phyloP scores from a whole-genome alignment of 495 filamentous ascomycete genomes.

The Tirmania nivea region DNA sequence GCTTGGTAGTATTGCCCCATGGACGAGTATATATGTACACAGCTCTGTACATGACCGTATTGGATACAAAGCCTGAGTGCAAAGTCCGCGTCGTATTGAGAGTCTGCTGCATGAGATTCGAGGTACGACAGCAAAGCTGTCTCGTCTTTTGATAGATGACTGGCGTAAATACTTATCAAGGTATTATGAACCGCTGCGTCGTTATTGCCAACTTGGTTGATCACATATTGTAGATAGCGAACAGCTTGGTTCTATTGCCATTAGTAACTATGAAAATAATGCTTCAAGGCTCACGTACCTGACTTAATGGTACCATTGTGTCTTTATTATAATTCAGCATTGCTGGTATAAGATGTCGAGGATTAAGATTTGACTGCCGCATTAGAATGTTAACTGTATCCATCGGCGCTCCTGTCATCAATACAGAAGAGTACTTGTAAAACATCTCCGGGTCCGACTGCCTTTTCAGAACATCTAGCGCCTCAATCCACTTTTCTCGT shows the following conservation, averaged over 20 bases:
- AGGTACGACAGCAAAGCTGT: constrained; percentile 70
- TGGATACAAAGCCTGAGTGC: constrained; percentile 88
- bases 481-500: constrained; percentile 80
- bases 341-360: constrained; percentile 74
- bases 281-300: constrained; percentile 14
- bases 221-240: constrained; percentile 80
- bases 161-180: constrained; percentile 85
- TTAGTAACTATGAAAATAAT: constrained; percentile 20
- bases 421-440: constrained; percentile 85
- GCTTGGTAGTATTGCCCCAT: constrained; percentile 88
- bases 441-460: constrained; percentile 84
- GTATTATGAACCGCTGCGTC: constrained; percentile 95
- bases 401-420: constrained; percentile 69
- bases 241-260: constrained; percentile 68
- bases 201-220: constrained; percentile 60
- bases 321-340: constrained; percentile 78
- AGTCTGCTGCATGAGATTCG: constrained; percentile 42
- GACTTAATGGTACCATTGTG: constrained; percentile 33
- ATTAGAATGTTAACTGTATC: constrained; percentile 84
- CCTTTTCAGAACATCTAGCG: constrained; percentile 65
- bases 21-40: constrained; percentile 84
- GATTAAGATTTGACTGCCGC: constrained; percentile 71
- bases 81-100: constrained; percentile 90
- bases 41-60: constrained; percentile 72
- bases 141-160: constrained; percentile 60